A percentile compares a stretch with the other conserved stretches of the same genome.
phyloP scores from a whole-genome alignment of 2,329 filamentous ascomycete species.

The Colletotrichum sp. region DNA sequence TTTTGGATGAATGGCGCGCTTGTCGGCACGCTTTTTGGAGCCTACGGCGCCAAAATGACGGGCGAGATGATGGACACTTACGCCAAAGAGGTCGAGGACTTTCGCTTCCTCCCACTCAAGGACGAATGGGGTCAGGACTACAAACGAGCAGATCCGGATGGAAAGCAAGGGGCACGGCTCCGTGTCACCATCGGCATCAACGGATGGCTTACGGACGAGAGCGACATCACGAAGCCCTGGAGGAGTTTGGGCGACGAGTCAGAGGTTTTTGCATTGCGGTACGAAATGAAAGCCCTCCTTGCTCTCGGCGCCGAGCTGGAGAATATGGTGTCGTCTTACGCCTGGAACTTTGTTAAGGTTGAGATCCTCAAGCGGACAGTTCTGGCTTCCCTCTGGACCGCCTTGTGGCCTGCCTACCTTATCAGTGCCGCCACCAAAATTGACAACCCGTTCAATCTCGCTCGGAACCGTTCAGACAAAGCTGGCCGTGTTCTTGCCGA shows the following conservation, averaged over 20 bases:
- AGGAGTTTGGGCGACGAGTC: constrained; percentile 71
- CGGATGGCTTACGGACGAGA: constrained; percentile 79
- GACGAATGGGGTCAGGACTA: constrained; percentile 42
- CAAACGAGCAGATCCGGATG: constrained; percentile 26
- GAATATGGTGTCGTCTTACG: constrained; percentile 74
- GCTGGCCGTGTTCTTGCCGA: constrained; percentile 82
- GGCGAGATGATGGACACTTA: constrained; percentile 89
- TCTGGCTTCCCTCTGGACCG: constrained; percentile 69
- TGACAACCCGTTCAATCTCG: constrained; percentile 84
- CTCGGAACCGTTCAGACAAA: constrained; percentile 79
- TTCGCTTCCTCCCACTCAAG: constrained; percentile 76
- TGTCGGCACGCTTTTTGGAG: constrained; percentile 87
- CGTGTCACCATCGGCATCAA: constrained; percentile 86
- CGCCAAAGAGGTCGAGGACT: constrained; percentile 85
- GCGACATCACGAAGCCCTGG: constrained; percentile 84
- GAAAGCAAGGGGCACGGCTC: constrained; percentile 55
- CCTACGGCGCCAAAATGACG: constrained; percentile 81
- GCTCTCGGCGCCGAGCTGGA: constrained; percentile 77
- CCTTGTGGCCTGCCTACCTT: constrained; percentile 73
- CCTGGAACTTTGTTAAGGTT: constrained; percentile 75
- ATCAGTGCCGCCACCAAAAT: constrained; percentile 71
- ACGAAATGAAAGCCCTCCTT: constrained; percentile 80
- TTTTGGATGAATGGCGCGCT: constrained; percentile 86
- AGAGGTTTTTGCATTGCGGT: constrained; percentile 85
- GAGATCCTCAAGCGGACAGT: constrained; percentile 79